A percentile compares a stretch with the other conserved stretches of the same genome.
Conservation (phyloP, 2,329 filamentous ascomycete genomes). For the Fusarium staphyleae region DNA sequence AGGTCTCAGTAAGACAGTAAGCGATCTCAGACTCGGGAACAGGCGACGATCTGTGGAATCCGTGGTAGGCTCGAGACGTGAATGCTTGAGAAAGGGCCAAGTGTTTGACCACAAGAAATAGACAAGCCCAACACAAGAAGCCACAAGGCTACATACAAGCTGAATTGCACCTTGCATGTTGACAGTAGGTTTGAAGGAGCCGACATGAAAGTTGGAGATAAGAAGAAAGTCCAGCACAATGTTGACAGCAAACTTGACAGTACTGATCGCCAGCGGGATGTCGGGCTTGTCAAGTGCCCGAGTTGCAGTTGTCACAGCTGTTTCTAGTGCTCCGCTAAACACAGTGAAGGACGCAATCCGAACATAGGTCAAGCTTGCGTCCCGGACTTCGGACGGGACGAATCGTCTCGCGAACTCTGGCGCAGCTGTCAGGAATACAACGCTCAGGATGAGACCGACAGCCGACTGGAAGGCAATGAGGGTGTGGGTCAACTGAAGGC, state of each 20-base stretch:
- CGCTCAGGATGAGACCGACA: conserved; percentile 65
- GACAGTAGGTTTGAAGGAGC: conserved; percentile 59
- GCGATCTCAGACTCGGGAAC: conserved; percentile 50
- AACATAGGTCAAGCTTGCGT: conserved; percentile 67
- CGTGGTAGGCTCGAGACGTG: background rate
- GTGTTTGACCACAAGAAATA: conserved; percentile 64
- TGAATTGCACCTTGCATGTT: conserved; percentile 71
- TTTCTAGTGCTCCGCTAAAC: conserved; percentile 67
- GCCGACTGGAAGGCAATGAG: conserved; percentile 66
- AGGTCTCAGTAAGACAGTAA: conserved; percentile 62
- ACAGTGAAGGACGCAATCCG: conserved; percentile 69
- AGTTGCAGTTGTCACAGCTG: conserved; percentile 66
- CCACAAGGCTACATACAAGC: conserved; percentile 64
- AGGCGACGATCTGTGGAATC: conserved; percentile 5
- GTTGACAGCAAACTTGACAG: conserved; percentile 68
- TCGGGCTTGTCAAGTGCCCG: conserved; percentile 73
- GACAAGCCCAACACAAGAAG: conserved; percentile 61
- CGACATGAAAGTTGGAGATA: conserved; percentile 70
- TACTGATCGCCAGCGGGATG: conserved; percentile 71
- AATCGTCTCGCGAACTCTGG: conserved; percentile 65
- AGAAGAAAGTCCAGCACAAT: conserved; percentile 72
- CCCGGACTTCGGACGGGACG: conserved; percentile 65
- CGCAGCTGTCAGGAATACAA: conserved; percentile 64
- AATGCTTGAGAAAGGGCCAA: conserved; percentile 15
- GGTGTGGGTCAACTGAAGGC: conserved; percentile 68